phyloP scores from a whole-genome alignment of 2,329 filamentous ascomycete genomes.

The Thermoascus crustaceus region DNA sequence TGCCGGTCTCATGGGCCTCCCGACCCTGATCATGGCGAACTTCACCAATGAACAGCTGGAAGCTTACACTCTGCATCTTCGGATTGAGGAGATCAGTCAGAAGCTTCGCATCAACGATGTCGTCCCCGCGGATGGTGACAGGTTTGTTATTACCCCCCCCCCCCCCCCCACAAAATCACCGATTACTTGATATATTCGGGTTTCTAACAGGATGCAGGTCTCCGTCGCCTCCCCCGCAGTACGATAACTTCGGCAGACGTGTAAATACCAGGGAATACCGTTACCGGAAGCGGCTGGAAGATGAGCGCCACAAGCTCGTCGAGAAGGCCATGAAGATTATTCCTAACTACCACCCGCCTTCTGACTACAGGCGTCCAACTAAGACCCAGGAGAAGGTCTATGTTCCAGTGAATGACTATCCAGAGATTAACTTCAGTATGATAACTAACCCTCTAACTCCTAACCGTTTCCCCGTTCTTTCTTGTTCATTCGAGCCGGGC shows the following conservation, averaged over 20 bases:
- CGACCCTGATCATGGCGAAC: conserved; percentile 90
- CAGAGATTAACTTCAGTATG: conserved; percentile 99
- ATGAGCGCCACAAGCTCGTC: conserved; percentile 96
- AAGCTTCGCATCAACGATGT: conserved; percentile 99
- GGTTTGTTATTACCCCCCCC: conserved; percentile 52
- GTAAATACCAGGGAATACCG: conserved; percentile 98
- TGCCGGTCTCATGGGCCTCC: conserved; percentile 91
- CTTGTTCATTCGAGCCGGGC: conserved; percentile 33
- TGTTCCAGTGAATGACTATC: conserved; percentile 99
- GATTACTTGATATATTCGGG: conserved; percentile 11
- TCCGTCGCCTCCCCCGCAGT: conserved; percentile 89
- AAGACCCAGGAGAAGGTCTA: conserved; percentile 99
- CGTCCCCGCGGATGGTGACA: conserved; percentile 89
- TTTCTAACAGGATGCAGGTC: conserved; percentile 52
- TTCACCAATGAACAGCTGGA: conserved; percentile 99
- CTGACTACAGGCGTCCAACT: conserved; percentile 95
- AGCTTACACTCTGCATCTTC: conserved; percentile 89
- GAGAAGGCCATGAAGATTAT: conserved; percentile 99
- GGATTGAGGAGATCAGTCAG: conserved; percentile 98
- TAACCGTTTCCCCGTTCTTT: conserved; percentile 46
- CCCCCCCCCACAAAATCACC: conserved; percentile 1
- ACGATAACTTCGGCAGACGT: conserved; percentile 98
- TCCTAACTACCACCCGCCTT: conserved; percentile 96
- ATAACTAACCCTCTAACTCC: conserved; percentile 97
- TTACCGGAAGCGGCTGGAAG: conserved; percentile 95